Evolutionary conservation across 176 grass and related monocot species (phyloP), one percentile per base, ranked within the genome.

Genomic region (Phoenix dactylifera): DNA sequence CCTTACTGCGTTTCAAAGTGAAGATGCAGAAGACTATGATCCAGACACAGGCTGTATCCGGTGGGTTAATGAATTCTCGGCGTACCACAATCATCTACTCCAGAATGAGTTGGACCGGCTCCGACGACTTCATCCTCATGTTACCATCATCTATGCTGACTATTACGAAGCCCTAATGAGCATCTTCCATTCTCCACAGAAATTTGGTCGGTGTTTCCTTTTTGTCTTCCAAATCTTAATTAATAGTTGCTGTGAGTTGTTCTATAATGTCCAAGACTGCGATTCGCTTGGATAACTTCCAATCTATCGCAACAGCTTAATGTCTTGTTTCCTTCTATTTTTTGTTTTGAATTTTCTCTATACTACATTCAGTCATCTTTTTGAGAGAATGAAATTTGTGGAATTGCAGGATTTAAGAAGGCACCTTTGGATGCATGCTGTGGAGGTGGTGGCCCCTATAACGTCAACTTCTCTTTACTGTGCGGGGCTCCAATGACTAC

Each of bases 41-140:
- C 16, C 50, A 32, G 3, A 22, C 15, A 67, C 65, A 22, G 65
- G 65, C 25, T 67, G 65, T 51, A 29, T 54, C 17, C 19, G 6
- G 3, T 18, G 16, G 16, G 9, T 53, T 6, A 53, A 53, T 53
- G 15, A 53, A 16, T 53, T 53, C 1, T 15, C 51, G 16, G n/a
- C 9, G 15, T 18, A 18, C n/a, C 51, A 53, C 15, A 9, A 53
- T 18, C 10, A 9, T 0, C 3, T 17, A 18, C 51, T 53, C 7
- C 16, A n/a, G n/a, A 16, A 2, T 6, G 59, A 62, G 28, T 16
- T 62, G 15, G 28, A 9, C 9, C 4, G 17, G 17, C 15, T 62
- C 15, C 59, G 59, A 24, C 5, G 22, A 35, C 22, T 25, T 18
- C 4, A 64, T 26, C 62, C 62, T 16, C 24, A 20, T 20, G 20